Evolutionary conservation across 176 grass and related monocot species (phyloP), one percentile per base, ranked within the genome.

Genomic region (Saccharum officinarum): DNA sequence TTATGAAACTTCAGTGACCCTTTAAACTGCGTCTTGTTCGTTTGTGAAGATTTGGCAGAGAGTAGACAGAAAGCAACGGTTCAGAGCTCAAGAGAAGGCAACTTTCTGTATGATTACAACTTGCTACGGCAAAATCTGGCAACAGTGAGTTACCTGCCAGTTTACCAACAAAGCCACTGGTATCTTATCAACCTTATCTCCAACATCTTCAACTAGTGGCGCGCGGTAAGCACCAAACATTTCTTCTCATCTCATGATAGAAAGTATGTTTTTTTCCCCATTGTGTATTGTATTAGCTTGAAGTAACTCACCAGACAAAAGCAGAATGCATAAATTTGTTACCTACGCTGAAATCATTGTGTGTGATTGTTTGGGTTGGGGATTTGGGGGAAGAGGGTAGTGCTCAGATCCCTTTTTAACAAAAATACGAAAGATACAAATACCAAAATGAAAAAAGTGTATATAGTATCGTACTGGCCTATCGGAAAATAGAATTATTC

Each of bases 401-500:
- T 38, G 15, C 52, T 20, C 18, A 59, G 31, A 36, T 80, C 57
- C 9, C 6, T 84, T 79, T 79, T 59, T 60, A 84, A 84, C 57
- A 23, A 84, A 71, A 64, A 45, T 17, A 41, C 3, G 42, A 8
- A 42, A 18, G 7, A 20, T 50, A 78, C 65, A 84, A 1, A 80
- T 25, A 67, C 57, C 36, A 80, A 60, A 85, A 80, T 0, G 7
- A 26, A 84, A 45, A n/a, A 34, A 75, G 33, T 68, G 7, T 62
- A 57, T 80, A 80, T 74, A 42, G 75, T 41, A 73, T 79, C 9
- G 11, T 8, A 23, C 60, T 5, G n/a, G 55, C 14, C 34, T 59
- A 60, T 30, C 20, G 8, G 30, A 34, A 64, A 81, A 76, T 50
- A 33, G 14, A 82, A 14, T 86, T 82, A 72, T 82, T 65, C 34